phyloP scores from a whole-genome alignment of 202 grass and related monocot genomes.

The Panicum virgatum region DNA sequence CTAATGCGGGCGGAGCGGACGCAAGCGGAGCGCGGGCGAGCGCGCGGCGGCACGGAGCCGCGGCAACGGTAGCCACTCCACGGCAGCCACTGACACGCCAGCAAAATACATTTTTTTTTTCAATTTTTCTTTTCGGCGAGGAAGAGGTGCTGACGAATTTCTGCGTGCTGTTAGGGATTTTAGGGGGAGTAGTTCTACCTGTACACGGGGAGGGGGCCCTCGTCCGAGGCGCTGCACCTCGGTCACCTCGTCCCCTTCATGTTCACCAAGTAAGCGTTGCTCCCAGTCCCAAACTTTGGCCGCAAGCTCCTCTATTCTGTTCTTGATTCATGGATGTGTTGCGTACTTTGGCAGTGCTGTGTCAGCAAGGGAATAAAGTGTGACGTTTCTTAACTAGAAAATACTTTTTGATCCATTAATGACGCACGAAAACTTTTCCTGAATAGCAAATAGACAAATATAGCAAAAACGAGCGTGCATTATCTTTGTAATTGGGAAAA shows the following conservation, averaged over 20 bases:
- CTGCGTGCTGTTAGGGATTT: conserved; percentile 61
- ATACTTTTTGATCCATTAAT: neutral
- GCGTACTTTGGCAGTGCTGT: neutral
- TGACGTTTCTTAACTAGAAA: neutral
- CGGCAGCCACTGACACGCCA: neutral
- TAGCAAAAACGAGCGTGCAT: neutral
- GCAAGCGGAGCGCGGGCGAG: too few species aligned
- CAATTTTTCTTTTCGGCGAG: too few species aligned
- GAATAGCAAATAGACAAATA: too few species aligned
- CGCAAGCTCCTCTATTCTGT: neutral
- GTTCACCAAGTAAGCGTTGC: conserved; percentile 82
- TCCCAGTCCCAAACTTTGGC: neutral
- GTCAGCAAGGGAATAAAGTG: neutral
- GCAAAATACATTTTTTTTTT: neutral
- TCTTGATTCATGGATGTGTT: neutral
- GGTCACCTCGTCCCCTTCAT: conserved; percentile 96
- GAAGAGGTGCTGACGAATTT: neutral
- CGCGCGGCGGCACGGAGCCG: too few species aligned
- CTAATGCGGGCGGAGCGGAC: too few species aligned
- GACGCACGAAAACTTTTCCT: too few species aligned
- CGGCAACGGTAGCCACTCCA: too few species aligned
- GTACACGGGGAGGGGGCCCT: conserved; percentile 90
- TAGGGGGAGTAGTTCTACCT: conserved; percentile 80
- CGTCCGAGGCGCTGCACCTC: conserved; percentile 87
- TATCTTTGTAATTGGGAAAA: neutral